Conservation (phyloP, 1,139 yeast genomes). For the Suhomyces taliae region DNA sequence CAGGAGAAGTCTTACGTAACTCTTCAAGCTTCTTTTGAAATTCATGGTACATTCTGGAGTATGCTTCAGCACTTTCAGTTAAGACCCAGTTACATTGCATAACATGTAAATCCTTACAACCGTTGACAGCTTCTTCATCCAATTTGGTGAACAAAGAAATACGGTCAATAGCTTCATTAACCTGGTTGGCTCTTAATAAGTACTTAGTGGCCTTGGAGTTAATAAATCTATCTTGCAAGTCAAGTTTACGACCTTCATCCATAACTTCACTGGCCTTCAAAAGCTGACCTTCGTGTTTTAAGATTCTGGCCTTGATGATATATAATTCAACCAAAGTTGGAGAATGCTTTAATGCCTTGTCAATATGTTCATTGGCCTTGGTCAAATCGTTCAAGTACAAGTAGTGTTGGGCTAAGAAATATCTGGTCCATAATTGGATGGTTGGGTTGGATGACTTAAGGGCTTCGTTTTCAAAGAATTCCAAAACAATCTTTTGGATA, state of each 20-base stretch:
- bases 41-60: constrained; percentile 39
- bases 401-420: constrained; percentile 81
- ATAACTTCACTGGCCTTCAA: constrained; percentile 63
- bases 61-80: constrained; percentile 83
- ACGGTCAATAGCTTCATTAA: constrained; percentile 72
- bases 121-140: constrained; percentile 71
- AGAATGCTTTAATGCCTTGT: constrained; percentile 67
- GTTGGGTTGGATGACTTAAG: constrained; percentile 45
- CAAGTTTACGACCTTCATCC: constrained; percentile 72
- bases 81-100: constrained; percentile 95
- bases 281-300: constrained; percentile 67
- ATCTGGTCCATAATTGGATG: constrained; percentile 70
- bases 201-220: constrained; percentile 89
- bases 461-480: constrained; percentile 39
- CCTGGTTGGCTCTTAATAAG: constrained; percentile 71
- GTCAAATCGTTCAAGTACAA: constrained; percentile 53
- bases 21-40: constrained; percentile 18
- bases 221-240: constrained; percentile 87
- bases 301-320: constrained; percentile 75
- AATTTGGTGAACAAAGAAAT: constrained; percentile 83
- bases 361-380: constrained; percentile 56
- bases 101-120: constrained; percentile 80
- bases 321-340: constrained; percentile 84
- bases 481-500: constrained; percentile 55
- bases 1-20: constrained; percentile 15